Conservation (phyloP, 441 rosid species). For the Populus hybrid region DNA sequence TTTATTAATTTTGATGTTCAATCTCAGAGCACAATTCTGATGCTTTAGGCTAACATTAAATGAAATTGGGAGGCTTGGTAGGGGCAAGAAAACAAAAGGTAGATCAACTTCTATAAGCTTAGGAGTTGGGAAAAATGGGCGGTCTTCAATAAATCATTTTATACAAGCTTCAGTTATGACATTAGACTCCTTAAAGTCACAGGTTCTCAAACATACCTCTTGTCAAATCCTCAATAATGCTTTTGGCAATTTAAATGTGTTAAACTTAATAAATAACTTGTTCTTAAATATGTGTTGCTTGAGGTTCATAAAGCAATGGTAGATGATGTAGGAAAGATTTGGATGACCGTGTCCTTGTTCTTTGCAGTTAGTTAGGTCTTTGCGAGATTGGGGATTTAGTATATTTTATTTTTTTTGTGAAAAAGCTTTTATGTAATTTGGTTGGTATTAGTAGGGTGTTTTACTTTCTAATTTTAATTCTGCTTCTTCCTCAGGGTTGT, state of each 20-base stretch:
- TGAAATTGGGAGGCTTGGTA: not conserved
- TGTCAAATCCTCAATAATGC: not conserved
- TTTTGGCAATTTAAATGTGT: not conserved
- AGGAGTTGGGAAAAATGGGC: not conserved
- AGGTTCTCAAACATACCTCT: not conserved
- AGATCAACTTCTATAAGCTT: not conserved
- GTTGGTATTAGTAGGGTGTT: not conserved
- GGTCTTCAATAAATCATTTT: not conserved
- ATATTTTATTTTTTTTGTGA: not conserved
- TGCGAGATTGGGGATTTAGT: not conserved
- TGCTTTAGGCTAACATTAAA: not conserved
- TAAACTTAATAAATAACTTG: not conserved
- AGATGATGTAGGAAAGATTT: not conserved
- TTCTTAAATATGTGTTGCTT: not conserved
- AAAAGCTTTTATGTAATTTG: not conserved
- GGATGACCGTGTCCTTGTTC: not conserved
- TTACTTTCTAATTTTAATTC: not conserved
- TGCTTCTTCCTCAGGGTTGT: not conserved
- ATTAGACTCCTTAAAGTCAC: not conserved
- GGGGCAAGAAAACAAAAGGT: not conserved
- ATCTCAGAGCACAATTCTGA: not conserved
- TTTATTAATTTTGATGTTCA: not conserved
- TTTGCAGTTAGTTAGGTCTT: not conserved
- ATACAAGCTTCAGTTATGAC: not conserved
- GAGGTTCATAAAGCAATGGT: not conserved